A percentile compares a stretch with the other conserved stretches of the same genome.
Evolutionary conservation across 345 rosid genomes (phyloP).

Genomic region (Psidium friedrichsthalianum): DNA sequence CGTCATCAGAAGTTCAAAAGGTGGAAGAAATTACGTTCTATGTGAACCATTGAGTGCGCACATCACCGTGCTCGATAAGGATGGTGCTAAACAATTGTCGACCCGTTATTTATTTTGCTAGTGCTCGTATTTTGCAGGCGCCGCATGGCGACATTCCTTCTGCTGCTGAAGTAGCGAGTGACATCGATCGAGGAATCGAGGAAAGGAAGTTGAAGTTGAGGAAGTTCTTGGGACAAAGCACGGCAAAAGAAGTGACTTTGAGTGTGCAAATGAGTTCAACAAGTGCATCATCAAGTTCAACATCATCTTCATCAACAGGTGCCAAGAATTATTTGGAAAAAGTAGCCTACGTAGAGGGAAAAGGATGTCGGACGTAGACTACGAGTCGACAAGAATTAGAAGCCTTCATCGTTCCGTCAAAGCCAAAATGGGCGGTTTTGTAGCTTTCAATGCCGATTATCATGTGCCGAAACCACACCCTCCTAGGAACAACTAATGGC

Average conservation of each 20-base stretch:
- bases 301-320: not conserved
- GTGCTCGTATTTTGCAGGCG: constrained; percentile 1
- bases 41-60: not conserved
- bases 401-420: not conserved
- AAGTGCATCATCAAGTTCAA: not conserved
- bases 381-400: constrained; percentile 4
- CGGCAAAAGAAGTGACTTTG: not conserved
- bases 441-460: constrained; percentile 48
- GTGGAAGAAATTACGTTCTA: not conserved
- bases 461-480: constrained; percentile 38
- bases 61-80: not conserved
- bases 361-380: constrained; percentile 2
- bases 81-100: not conserved
- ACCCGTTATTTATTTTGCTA: not conserved
- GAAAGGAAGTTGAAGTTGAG: constrained; percentile 10
- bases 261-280: not conserved
- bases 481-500: constrained; percentile 40
- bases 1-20: not conserved
- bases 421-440: constrained; percentile 18
- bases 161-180: not conserved
- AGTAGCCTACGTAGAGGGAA: not conserved
- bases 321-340: not conserved
- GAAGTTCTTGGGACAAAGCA: not conserved
- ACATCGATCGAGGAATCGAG: not conserved
- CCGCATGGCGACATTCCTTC: not conserved